Percentiles rank a stretch among this genome's conserved stretches.
Evolutionary conservation across 2,329 filamentous ascomycete species (phyloP).

Genomic region (Cytospora piceae): DNA sequence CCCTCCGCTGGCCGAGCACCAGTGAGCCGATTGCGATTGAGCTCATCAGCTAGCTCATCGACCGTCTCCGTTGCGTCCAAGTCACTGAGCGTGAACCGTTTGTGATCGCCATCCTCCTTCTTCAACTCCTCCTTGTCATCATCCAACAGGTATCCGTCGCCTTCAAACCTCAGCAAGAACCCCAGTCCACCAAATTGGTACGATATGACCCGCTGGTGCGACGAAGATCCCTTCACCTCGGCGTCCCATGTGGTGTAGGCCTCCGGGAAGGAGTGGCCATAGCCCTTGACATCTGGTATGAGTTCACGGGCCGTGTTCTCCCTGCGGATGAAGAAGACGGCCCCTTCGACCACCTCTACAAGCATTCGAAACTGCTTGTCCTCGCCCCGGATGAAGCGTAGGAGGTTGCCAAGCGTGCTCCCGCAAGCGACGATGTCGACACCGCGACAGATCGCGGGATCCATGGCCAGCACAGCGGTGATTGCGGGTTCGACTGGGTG

Average conservation of each 20-base stretch:
- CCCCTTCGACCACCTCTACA: constrained; percentile 57
- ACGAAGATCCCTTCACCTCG: constrained; percentile 56
- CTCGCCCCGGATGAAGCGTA: constrained; percentile 55
- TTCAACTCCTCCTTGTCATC: neutral
- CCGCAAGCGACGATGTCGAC: constrained; percentile 64
- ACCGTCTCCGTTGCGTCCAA: neutral
- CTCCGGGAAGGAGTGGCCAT: constrained; percentile 69
- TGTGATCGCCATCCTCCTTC: neutral
- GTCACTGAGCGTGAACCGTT: neutral
- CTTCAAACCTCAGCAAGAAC: constrained; percentile 59
- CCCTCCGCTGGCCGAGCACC: neutral
- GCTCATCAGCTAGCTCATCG: constrained; percentile 3
- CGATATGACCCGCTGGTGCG: constrained; percentile 64
- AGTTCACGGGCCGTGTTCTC: constrained; percentile 63
- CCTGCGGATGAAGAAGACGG: constrained; percentile 65
- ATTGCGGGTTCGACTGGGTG: constrained; percentile 58
- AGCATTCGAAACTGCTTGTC: constrained; percentile 60
- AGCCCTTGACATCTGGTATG: constrained; percentile 61
- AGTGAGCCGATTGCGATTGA: constrained; percentile 20
- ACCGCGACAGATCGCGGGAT: constrained; percentile 41
- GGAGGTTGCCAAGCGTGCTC: constrained; percentile 63
- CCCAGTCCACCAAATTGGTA: constrained; percentile 60
- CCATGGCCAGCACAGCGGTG: constrained; percentile 40
- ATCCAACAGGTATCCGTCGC: constrained; percentile 55
- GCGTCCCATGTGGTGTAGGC: constrained; percentile 66